A percentile compares a stretch with the other conserved stretches of the same genome.
These are phyloP conservation scores for Anthoceros angustus DNA, from an alignment of 225 moss, liverwort and hornwort species.

Conservation along the genomic window DNA sequence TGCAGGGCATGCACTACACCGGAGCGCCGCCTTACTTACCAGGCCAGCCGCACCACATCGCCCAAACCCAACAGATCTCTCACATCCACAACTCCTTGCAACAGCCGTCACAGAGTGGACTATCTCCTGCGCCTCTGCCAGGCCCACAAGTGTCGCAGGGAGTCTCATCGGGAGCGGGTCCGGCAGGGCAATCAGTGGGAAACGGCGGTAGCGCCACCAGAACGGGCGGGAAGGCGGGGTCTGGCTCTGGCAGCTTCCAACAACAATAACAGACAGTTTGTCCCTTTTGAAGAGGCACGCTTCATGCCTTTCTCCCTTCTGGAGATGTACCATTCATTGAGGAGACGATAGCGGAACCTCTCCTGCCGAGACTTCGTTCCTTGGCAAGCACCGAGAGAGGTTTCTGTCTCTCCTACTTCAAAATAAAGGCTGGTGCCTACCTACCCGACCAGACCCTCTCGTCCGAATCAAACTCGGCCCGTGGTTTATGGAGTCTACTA, in stretches of 20 bases:
- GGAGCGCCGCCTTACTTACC: conserved; percentile 37
- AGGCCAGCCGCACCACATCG: conserved; percentile 34
- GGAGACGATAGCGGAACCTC: conserved; percentile 20
- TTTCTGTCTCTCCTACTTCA: conserved; percentile 25
- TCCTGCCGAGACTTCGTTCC: conserved; percentile 15
- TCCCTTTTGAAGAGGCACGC: conserved; percentile 14
- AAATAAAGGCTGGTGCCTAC: conserved; percentile 38
- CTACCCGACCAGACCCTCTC: background rate
- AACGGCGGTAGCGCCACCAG: conserved; percentile 14
- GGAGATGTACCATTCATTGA: conserved; percentile 39
- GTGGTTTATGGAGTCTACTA: too few relatives aligned
- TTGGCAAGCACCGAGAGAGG: conserved; percentile 12
- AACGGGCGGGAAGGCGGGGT: conserved; percentile 24
- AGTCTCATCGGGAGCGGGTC: conserved; percentile 16
- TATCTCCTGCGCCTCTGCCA: conserved; percentile 27
- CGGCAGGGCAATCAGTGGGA: conserved; percentile 24
- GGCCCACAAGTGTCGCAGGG: conserved; percentile 30
- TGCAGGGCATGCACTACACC: conserved; percentile 38
- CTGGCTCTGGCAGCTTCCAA: conserved; percentile 28
- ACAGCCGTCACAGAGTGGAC: conserved; percentile 21
- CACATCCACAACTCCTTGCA: conserved; percentile 36
- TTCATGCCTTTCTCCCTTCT: conserved; percentile 14
- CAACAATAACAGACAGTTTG: conserved; percentile 22
- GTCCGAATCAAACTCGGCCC: too few relatives aligned
- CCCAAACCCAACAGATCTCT: conserved; percentile 33